Conservation (phyloP, 345 rosid genomes). For the Geranium brycei region DNA sequence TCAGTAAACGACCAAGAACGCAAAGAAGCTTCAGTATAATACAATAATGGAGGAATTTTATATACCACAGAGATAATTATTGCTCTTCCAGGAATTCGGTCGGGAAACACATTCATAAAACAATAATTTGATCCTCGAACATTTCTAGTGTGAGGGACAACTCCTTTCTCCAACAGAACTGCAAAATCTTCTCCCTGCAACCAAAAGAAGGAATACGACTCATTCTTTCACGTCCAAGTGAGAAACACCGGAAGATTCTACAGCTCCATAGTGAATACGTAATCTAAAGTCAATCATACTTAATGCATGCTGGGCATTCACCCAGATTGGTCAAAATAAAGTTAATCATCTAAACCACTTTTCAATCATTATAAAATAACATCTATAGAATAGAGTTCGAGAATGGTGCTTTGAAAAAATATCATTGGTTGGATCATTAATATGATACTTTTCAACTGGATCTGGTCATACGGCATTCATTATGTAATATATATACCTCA, state of each 20-base stretch:
- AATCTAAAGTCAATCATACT: too few relatives aligned
- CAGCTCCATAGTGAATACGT: too few relatives aligned
- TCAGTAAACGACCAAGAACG: background rate
- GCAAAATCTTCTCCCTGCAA: conserved; percentile 79
- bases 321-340: too few relatives aligned
- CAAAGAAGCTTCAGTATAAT: background rate
- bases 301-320: too few relatives aligned
- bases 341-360: too few relatives aligned
- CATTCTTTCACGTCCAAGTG: too few relatives aligned
- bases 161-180: conserved; percentile 55
- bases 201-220: background rate
- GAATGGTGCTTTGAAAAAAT: too few relatives aligned
- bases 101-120: conserved; percentile 71
- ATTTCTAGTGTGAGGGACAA: conserved; percentile 65
- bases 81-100: conserved; percentile 73
- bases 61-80: conserved; percentile 85
- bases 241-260: too few relatives aligned
- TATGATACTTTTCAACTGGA: background rate
- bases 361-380: too few relatives aligned
- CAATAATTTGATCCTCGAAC: conserved; percentile 93
- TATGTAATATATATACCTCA: conserved; percentile 32
- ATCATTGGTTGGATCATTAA: too few relatives aligned
- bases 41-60: conserved; percentile 2
- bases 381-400: too few relatives aligned
- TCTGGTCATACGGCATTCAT: background rate